Evolutionary conservation across 2,329 filamentous ascomycete genomes (phyloP).

Genomic region (Talaromyces atroroseus): DNA sequence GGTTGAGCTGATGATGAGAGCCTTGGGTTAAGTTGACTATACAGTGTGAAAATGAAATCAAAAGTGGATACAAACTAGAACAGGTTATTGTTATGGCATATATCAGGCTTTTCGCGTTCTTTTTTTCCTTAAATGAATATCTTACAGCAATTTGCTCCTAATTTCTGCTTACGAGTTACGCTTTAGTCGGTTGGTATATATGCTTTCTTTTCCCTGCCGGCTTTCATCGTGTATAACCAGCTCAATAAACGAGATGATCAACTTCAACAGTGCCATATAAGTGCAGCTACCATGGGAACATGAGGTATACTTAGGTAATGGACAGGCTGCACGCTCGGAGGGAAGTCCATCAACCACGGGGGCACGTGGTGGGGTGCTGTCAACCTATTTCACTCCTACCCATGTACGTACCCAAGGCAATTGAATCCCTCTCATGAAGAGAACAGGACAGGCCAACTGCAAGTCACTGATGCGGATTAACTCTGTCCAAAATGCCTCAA

Average conservation of each 20-base stretch:
- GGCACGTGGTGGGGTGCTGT: conserved; percentile 5
- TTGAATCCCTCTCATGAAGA: neutral
- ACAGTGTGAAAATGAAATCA: neutral
- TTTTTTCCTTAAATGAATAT: neutral
- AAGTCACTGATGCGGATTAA: neutral
- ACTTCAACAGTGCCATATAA: too few species aligned
- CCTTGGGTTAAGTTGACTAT: conserved; percentile 29
- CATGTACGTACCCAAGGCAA: too few species aligned
- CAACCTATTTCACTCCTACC: neutral
- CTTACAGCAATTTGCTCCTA: neutral
- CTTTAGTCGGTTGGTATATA: neutral
- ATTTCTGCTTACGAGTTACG: neutral
- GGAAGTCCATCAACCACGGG: neutral
- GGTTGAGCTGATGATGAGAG: conserved; percentile 45
- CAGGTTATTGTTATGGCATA: neutral
- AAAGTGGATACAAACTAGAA: conserved; percentile 4
- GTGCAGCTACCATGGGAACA: too few species aligned
- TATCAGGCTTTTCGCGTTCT: neutral
- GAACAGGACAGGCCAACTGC: neutral
- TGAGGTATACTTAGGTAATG: too few species aligned
- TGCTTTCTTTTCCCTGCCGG: neutral
- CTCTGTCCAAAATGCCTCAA: conserved; percentile 41
- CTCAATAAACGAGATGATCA: neutral
- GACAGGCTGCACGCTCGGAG: neutral
- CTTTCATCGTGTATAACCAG: neutral